Base-by-base conservation (phyloP, 805 yeast genomes). In the Candida peoriensis region DNA sequence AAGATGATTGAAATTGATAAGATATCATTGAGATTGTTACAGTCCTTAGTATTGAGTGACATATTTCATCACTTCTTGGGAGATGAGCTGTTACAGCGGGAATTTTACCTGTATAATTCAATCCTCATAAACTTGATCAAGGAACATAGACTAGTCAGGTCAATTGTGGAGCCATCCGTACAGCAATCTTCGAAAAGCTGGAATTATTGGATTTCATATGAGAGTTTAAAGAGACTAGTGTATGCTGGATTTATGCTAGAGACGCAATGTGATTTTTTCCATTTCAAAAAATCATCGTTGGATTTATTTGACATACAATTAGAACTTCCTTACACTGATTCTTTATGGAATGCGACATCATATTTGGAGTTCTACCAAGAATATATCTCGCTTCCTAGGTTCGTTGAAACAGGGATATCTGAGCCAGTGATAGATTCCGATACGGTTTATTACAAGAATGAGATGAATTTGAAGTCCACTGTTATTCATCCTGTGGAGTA, bases 321-420 rank as follows among this genome's bases (percentile, higher is more conserved):
- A 13, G 74, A 68, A 25, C 47, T 70, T 23, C 75, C 75, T 3
- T 67, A 62, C 24, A 50, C 68, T 1, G 75, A 70, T 39, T 55
- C 63, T 4, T 64, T 66, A 15, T 70, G 75, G 75, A 39, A 52
- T 20, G 65, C 72, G n/a, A n/a, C n/a, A n/a, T n/a, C n/a, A n/a
- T n/a, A n/a, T n/a, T n/a, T n/a, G n/a, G n/a, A n/a, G n/a, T n/a
- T n/a, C n/a, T n/a, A n/a, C n/a, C n/a, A n/a, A n/a, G n/a, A n/a
- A n/a, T n/a, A n/a, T n/a, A n/a, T n/a, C n/a, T n/a, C n/a, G n/a
- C n/a, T n/a, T n/a, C n/a, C n/a, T n/a, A n/a, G n/a, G n/a, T n/a
- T n/a, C n/a, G n/a, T n/a, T n/a, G n/a, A n/a, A n/a, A n/a, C n/a
- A n/a, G n/a, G n/a, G n/a, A n/a, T n/a, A n/a, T n/a, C n/a, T n/a